A percentile compares a stretch with the other conserved stretches of the same genome.
These are phyloP conservation scores for Viridothelium virens DNA, from an alignment of 495 filamentous ascomycete genomes.

Conservation along the genomic window DNA sequence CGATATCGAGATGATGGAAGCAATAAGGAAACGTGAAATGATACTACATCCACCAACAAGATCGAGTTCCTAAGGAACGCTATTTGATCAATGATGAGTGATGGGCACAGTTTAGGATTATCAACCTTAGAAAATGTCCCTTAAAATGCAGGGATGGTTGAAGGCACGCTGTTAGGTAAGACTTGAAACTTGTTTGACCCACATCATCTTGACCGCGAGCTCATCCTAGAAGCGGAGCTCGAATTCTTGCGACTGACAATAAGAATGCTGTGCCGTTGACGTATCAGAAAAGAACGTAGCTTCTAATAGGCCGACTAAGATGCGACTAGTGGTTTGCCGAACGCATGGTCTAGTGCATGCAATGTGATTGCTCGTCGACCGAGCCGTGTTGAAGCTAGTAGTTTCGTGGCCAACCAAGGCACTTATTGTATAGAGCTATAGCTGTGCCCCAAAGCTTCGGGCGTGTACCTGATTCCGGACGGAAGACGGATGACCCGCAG, in stretches of 20 bases:
- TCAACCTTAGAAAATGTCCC: not conserved
- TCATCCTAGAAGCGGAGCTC: not conserved
- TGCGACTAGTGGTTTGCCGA: not conserved
- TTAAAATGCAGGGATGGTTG: not conserved
- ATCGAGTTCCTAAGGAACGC: too few species aligned
- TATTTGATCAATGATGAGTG: too few species aligned
- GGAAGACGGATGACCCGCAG: constrained; percentile 10
- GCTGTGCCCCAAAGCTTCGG: not conserved
- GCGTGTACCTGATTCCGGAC: not conserved
- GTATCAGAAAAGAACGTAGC: not conserved
- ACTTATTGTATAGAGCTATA: not conserved
- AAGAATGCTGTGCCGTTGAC: constrained; percentile 1
- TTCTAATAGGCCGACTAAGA: not conserved
- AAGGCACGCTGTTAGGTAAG: not conserved
- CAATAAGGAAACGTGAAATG: too few species aligned
- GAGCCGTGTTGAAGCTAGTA: not conserved
- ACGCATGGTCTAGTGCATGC: not conserved
- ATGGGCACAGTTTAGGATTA: too few species aligned
- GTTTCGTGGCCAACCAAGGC: not conserved
- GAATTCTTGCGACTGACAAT: not conserved
- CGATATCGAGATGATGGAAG: too few species aligned
- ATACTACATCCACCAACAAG: too few species aligned
- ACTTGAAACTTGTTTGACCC: not conserved
- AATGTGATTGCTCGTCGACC: not conserved
- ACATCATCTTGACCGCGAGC: not conserved